Base-by-base conservation (phyloP, 1,284 basidiomycete genomes). In the Amylostereum chailletii region DNA sequence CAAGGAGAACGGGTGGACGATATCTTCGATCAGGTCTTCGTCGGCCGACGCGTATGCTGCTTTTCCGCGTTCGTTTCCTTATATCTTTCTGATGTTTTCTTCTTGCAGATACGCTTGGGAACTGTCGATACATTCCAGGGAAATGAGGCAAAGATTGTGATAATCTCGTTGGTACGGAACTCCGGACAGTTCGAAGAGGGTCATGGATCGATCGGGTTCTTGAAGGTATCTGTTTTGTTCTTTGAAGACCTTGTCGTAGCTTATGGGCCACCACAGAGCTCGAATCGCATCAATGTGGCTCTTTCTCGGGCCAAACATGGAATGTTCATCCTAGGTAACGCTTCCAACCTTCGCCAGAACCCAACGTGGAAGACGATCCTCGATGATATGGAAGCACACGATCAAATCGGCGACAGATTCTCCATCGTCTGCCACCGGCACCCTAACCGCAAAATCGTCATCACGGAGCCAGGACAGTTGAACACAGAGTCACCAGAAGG, bases 41-140 rank as follows among this genome's bases (percentile, higher is more conserved):
- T 62, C 1, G 59, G 80, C 32, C 71, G 76, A 52, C 69, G 68
- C 32, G 71, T 85, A 29, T 29, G 57, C n/a, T 19, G 19, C 19
- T 19, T 19, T 19, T 19, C 19, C 19, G 19, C 19, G 19, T 19
- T 19, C 19, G 19, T 19, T 19, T 19, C 19, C 19, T 19, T 19
- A 19, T 19, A 19, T 19, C 19, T 19, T 19, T 19, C 19, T 19
- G 19, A 19, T 19, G 19, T 19, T 19, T 7, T n/a, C n/a, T 37
- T 37, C 36, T 11, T 19, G 3, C 41, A 86, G 81, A 76, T 86
- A 32, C 74, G 74, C 11, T 64, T 87, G 5, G 74, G 83, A n/a
- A 88, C 85, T 1, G 74, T 89, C 1, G 86, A 89, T 55, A 87
- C 83, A 52, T 89, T 79, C 57, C 86, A 90, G 61, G 86, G 84